Percentiles rank a stretch among this genome's conserved stretches.
Evolutionary conservation across 345 rosid species (phyloP).

Genomic region (Melastoma malabathricum): DNA sequence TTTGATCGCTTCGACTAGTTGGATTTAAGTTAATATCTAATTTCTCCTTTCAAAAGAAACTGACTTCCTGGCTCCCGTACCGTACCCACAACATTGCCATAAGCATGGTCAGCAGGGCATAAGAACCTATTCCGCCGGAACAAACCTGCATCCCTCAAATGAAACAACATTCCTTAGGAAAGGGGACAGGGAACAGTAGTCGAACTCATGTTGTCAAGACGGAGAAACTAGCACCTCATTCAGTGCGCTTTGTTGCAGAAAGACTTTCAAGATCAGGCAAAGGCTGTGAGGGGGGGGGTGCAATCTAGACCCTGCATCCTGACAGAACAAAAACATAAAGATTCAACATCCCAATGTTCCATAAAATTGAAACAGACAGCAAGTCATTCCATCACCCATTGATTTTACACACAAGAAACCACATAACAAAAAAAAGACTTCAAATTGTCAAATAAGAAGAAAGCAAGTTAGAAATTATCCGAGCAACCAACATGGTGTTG

Average conservation of each 20-base stretch:
- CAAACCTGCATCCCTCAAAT: slow-evolving; percentile 48
- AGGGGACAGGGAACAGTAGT: neutral
- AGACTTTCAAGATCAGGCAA: slow-evolving; percentile 78
- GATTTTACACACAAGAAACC: no score
- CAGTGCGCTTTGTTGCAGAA: slow-evolving; percentile 86
- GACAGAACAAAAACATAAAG: slow-evolving; percentile 1
- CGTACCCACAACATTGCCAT: slow-evolving; percentile 68
- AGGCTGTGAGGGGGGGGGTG: slow-evolving; percentile 73
- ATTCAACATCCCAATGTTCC: neutral
- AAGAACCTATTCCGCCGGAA: slow-evolving; percentile 88
- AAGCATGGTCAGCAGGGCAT: slow-evolving; percentile 85
- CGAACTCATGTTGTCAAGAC: neutral
- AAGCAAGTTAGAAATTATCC: no score
- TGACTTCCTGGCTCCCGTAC: slow-evolving; percentile 2
- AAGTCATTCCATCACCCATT: no score
- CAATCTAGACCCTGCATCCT: slow-evolving; percentile 62
- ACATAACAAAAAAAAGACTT: no score
- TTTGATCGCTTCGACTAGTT: neutral
- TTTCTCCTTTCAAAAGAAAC: neutral
- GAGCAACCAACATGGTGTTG: no score
- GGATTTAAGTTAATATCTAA: neutral
- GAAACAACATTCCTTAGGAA: slow-evolving; percentile 2
- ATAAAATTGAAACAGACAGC: no score
- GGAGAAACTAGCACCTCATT: slow-evolving; percentile 48
- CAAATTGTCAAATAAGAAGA: no score